Base-by-base conservation (phyloP, 75 land plant genomes). In the Pinus albicaulis region DNA sequence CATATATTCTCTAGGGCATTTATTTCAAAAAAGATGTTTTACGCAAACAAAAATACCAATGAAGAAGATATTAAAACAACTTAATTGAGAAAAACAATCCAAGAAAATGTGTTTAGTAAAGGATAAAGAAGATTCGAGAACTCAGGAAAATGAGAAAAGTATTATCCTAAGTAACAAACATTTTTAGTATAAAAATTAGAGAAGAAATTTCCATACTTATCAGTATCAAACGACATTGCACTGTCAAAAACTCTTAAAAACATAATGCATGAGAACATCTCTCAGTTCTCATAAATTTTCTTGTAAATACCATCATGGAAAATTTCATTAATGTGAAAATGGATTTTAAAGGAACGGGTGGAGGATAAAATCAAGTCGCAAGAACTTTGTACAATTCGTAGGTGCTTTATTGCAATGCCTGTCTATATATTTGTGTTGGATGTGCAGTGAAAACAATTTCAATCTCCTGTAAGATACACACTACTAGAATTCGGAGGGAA, bases 361-460 rank as follows among this genome's bases (percentile, higher is more conserved):
- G 16, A 72, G 5, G 28, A 17, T 12, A 12, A 72, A 25, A 53
- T 23, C 23, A 72, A 55, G 14, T 23, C 63, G 16, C n/a, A n/a
- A n/a, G n/a, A 55, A 61, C 89, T 77, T 88, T 92, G 94, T 61
- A 92, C 91, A 74, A 96, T 87, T 78, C 98, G 88, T 16, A 94
- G 76, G 73, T 94, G 98, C 74, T 96, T 96, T 96, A 94, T 65
- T 94, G 99, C 75, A 96, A 76, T 16, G 99, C 92, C 28, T 98
- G 89, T 34, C 99, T 80, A 65, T 92, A 89, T 76, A 92, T 94
- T 85, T 96, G 99, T 56, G 99, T 96, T 38, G 99, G 99, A 90
- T 96, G 99, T 57, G 99, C 99, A 57, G 99, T 96, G 53, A 96
- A 87, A 58, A 96, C 99, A 83, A 96, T 94, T 57, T 94, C 99